Conservation (phyloP, 495 filamentous ascomycete species). For the Penicillium diatomitis region DNA sequence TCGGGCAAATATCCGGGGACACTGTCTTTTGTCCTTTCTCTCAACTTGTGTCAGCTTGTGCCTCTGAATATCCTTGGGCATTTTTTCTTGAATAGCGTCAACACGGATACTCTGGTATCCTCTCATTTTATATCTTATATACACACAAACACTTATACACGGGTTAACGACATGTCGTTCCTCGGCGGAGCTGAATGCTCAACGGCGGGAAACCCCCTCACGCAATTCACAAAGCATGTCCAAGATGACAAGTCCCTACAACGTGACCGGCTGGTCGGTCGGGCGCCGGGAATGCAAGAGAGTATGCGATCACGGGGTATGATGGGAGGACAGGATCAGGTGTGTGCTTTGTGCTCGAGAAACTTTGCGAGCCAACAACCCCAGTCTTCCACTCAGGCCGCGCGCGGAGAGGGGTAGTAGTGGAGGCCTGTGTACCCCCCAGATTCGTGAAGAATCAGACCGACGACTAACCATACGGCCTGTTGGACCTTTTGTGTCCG, state of each 20-base stretch:
- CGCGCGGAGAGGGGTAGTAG: neutral
- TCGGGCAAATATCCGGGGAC: constrained; percentile 6
- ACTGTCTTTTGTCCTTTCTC: constrained; percentile 2
- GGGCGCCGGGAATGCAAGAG: constrained; percentile 56
- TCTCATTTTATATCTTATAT: neutral
- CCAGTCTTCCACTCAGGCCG: neutral
- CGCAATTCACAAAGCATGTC: constrained; percentile 91
- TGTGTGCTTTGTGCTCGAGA: constrained; percentile 18
- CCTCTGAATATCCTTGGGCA: neutral
- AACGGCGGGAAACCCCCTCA: constrained; percentile 88
- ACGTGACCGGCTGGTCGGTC: constrained; percentile 72
- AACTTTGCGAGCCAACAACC: neutral
- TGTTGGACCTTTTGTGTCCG: neutral
- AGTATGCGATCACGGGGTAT: constrained; percentile 52
- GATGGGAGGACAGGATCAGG: constrained; percentile 54
- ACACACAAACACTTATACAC: constrained; percentile 6
- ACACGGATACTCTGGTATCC: neutral
- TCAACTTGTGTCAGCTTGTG: neutral
- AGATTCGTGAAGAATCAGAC: neutral
- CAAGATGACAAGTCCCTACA: constrained; percentile 92
- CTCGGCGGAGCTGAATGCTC: constrained; percentile 94
- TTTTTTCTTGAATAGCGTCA: neutral
- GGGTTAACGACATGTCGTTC: constrained; percentile 62
- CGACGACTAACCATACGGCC: constrained; percentile 13
- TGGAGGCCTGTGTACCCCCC: neutral